Percentiles rank a stretch among this genome's conserved stretches.
Conservation (phyloP, 164 flowering plant genomes). For the Protea cynaroides region DNA sequence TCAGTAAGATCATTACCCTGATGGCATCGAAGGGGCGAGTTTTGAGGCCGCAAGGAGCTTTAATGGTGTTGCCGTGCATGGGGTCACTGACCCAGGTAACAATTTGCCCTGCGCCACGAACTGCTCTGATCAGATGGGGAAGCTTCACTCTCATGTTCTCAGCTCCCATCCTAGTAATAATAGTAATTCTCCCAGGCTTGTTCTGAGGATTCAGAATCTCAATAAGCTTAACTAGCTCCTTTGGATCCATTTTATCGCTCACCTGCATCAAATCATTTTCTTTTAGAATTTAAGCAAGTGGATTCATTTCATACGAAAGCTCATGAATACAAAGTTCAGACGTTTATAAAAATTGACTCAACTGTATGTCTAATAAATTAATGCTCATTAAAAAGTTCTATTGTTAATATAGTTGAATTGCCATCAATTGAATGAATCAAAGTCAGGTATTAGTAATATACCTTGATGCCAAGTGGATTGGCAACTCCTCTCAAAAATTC, state of each 20-base stretch:
- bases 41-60: slow-evolving; percentile 6
- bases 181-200: slow-evolving; percentile 45
- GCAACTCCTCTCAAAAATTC: background rate
- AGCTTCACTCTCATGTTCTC: slow-evolving; percentile 48
- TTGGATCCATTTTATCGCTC: slow-evolving; percentile 52
- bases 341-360: background rate
- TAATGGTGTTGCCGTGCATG: slow-evolving; percentile 52
- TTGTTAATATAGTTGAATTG: too few relatives aligned
- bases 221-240: slow-evolving; percentile 34
- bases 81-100: slow-evolving; percentile 56
- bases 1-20: background rate
- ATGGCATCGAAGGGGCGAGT: background rate
- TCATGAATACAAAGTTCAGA: background rate
- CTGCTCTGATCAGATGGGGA: slow-evolving; percentile 48
- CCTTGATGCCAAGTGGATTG: slow-evolving; percentile 2
- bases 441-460: too few relatives aligned
- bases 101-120: slow-evolving; percentile 37
- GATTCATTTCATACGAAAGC: background rate
- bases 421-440: background rate
- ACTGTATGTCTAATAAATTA: background rate
- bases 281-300: background rate
- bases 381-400: background rate
- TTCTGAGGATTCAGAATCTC: slow-evolving; percentile 40
- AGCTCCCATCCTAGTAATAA: slow-evolving; percentile 47
- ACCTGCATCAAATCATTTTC: slow-evolving; percentile 23